Evolutionary conservation across 352 stramenopile species (phyloP).

Genomic region (Phytophthora pisi): DNA sequence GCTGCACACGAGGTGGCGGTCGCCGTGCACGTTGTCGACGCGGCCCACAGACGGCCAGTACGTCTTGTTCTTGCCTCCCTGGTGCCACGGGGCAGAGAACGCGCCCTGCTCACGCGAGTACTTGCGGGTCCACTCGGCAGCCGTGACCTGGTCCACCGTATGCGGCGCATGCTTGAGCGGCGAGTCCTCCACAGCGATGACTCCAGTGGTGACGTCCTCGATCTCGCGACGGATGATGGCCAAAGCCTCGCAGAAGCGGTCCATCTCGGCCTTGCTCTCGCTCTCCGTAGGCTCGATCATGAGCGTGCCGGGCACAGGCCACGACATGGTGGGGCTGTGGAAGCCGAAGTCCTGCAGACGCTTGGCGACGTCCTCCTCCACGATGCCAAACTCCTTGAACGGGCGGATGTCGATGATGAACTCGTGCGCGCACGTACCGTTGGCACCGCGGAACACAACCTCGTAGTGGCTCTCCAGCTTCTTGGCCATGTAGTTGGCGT

Average conservation of each 20-base stretch:
- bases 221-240: constrained; percentile 98
- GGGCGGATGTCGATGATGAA: constrained; percentile 99
- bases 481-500: constrained; percentile 99
- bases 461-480: constrained; percentile 94
- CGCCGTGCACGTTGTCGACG: constrained; percentile 99
- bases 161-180: constrained; percentile 98
- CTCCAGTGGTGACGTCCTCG: constrained; percentile 94
- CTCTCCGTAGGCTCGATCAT: constrained; percentile 99
- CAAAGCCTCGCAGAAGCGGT: constrained; percentile 97
- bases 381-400: constrained; percentile 96
- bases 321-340: constrained; percentile 99
- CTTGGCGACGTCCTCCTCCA: constrained; percentile 98
- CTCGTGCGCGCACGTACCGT: constrained; percentile 98
- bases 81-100: constrained; percentile 96
- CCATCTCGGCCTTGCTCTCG: constrained; percentile 97
- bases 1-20: constrained; percentile 98
- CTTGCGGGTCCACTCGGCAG: constrained; percentile 93
- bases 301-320: constrained; percentile 97
- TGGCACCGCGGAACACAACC: constrained; percentile 96
- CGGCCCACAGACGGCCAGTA: constrained; percentile 98
- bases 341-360: constrained; percentile 99
- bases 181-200: constrained; percentile 90
- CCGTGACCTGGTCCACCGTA: constrained; percentile 95
- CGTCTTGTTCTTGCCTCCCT: constrained; percentile 92
- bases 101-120: constrained; percentile 95